Conservation (phyloP, 176 grass and related monocot species). For the Oryza nivara region DNA sequence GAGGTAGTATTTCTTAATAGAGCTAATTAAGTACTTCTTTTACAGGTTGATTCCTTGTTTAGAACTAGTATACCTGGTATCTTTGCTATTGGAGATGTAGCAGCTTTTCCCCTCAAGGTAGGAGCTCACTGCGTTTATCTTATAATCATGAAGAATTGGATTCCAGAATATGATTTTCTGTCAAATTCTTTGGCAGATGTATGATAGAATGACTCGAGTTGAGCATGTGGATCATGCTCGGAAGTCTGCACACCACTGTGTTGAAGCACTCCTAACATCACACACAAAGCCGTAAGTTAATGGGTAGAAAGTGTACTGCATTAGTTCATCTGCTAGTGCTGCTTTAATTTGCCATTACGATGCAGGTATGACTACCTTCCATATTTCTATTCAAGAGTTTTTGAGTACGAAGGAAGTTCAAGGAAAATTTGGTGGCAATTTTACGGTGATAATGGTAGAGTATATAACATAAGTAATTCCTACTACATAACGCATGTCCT, state of each 20-base stretch:
- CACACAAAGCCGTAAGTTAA: conserved; percentile 79
- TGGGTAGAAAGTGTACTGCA: conserved; percentile 1
- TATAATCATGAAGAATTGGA: conserved; percentile 13
- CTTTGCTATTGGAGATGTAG: conserved; percentile 97
- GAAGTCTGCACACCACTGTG: conserved; percentile 93
- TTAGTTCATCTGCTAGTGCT: not conserved
- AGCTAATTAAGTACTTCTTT: conserved; percentile 24
- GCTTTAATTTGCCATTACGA: conserved; percentile 33
- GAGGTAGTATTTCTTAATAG: conserved; percentile 14
- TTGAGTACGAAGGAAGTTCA: conserved; percentile 90
- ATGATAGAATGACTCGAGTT: conserved; percentile 74
- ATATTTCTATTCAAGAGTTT: conserved; percentile 95
- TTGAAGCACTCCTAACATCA: conserved; percentile 79
- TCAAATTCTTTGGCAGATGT: conserved; percentile 35
- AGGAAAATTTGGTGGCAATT: conserved; percentile 99
- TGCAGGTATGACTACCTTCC: conserved; percentile 95
- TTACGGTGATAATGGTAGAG: conserved; percentile 88
- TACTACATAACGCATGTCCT: not conserved
- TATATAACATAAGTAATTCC: conserved; percentile 19
- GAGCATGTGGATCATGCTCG: conserved; percentile 99
- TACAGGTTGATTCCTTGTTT: conserved; percentile 91
- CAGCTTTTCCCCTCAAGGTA: conserved; percentile 94
- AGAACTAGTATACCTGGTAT: conserved; percentile 76
- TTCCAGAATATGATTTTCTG: not conserved
- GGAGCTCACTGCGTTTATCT: conserved; percentile 10